Percentiles rank a stretch among this genome's conserved stretches.
phyloP scores from a whole-genome alignment of 176 grass and related monocot species.

The Triticum aestivum region IWGSC_CS_RefSeq_v2.1 NC_057800.1:492984113-492984612 shows the following conservation, averaged over 20 bases:
- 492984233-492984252: conserved; percentile 26
- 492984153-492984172: conserved; percentile 83
- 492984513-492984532: conserved; percentile 88
- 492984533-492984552: conserved; percentile 93
- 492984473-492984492: conserved; percentile 83
- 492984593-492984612: background rate
- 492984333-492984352: conserved; percentile 87
- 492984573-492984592: background rate
- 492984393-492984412: conserved; percentile 19
- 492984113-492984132: conserved; percentile 84
- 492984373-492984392: conserved; percentile 70
- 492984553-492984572: conserved; percentile 31
- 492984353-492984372: conserved; percentile 95
- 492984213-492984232: conserved; percentile 27
- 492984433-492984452: conserved; percentile 21
- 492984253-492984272: conserved; percentile 62
- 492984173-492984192: conserved; percentile 63
- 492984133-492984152: conserved; percentile 83
- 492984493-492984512: conserved; percentile 79
- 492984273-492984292: conserved; percentile 68
- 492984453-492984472: conserved; percentile 63
- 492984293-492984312: conserved; percentile 82
- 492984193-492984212: conserved; percentile 11
- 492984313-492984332: conserved; percentile 73
- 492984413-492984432: conserved; percentile 18